Evolutionary conservation across 2,329 filamentous ascomycete species (phyloP).

Genomic region (Colletotrichum scovillei): DNA sequence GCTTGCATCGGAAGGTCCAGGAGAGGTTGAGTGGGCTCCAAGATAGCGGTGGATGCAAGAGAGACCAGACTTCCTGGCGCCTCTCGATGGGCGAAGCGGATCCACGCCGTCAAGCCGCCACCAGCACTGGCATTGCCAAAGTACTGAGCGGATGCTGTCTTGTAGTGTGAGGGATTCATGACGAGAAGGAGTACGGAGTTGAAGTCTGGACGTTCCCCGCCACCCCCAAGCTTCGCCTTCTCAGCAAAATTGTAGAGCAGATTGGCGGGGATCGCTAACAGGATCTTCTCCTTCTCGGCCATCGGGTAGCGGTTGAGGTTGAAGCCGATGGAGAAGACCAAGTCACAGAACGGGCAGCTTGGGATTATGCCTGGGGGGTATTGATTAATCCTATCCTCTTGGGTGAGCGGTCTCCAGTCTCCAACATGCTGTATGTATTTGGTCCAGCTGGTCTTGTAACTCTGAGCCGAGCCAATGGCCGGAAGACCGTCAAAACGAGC

Average conservation of each 20-base stretch:
- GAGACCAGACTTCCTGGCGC: not conserved
- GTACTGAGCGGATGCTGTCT: not conserved
- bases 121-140: not conserved
- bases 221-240: not conserved
- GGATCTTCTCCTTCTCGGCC: not conserved
- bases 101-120: not conserved
- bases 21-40: not conserved
- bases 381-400: not conserved
- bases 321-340: not conserved
- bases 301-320: not conserved
- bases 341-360: conserved; percentile 10
- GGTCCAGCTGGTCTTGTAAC: not conserved
- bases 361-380: conserved; percentile 1
- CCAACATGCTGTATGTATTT: conserved; percentile 9
- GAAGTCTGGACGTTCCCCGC: not conserved
- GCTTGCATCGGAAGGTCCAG: not conserved
- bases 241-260: not conserved
- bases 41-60: not conserved
- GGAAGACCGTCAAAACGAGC: conserved; percentile 1
- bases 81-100: not conserved
- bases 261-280: conserved; percentile 1
- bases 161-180: not conserved
- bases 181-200: conserved; percentile 7
- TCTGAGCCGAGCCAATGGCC: not conserved
- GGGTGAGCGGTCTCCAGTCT: not conserved